Percentiles rank a stretch among this genome's conserved stretches.
Evolutionary conservation across 108 stramenopile species (phyloP).

Genomic region (Cyclotella choctawhatcheeana): DNA sequence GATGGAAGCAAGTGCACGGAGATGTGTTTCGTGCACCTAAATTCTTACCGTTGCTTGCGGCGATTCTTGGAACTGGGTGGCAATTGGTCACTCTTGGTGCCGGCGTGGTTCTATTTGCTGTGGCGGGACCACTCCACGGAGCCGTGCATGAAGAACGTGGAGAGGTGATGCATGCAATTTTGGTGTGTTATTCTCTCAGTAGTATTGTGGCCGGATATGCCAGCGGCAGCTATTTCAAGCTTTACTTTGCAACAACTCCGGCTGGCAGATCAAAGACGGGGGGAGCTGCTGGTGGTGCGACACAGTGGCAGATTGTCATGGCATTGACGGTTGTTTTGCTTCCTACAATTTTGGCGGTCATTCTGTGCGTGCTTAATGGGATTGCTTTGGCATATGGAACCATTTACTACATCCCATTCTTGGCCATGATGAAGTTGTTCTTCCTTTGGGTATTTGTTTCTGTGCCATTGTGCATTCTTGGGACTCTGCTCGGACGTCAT

Average conservation of each 20-base stretch:
- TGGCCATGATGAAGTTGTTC: constrained; percentile 91
- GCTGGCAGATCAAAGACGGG: constrained; percentile 47
- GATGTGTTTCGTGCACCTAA: constrained; percentile 96
- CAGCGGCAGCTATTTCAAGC: constrained; percentile 92
- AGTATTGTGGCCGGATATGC: constrained; percentile 91
- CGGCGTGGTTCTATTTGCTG: constrained; percentile 94
- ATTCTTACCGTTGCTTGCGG: constrained; percentile 86
- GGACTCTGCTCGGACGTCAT: constrained; percentile 94
- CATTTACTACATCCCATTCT: constrained; percentile 89
- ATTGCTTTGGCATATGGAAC: constrained; percentile 90
- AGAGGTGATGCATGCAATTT: constrained; percentile 87
- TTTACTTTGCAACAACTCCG: constrained; percentile 82
- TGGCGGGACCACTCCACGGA: constrained; percentile 92
- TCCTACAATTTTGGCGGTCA: constrained; percentile 73
- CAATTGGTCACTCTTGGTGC: constrained; percentile 93
- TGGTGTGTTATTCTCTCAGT: constrained; percentile 89
- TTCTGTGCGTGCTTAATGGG: constrained; percentile 77
- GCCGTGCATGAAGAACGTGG: constrained; percentile 97
- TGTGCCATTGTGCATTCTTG: constrained; percentile 92
- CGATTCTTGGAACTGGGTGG: constrained; percentile 94
- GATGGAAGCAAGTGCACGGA: constrained; percentile 99
- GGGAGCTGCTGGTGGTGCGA: constrained; percentile 45
- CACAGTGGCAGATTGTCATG: constrained; percentile 89
- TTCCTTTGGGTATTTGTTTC: constrained; percentile 94
- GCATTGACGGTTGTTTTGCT: constrained; percentile 90